phyloP scores from a whole-genome alignment of 164 flowering plant genomes.

The Umbilicus rupestris region DNA sequence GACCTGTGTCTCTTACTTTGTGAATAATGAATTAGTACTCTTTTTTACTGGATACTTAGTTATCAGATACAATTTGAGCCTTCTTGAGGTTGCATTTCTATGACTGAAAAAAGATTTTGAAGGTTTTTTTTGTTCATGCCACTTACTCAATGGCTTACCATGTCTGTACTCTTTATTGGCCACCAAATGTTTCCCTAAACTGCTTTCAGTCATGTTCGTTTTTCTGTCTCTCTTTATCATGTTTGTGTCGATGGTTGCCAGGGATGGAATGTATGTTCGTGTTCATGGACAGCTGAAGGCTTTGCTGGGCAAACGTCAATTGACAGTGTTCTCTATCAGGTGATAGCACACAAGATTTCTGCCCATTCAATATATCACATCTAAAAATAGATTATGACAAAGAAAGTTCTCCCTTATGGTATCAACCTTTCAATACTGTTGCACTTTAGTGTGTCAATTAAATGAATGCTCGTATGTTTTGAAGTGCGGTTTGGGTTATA shows the following conservation, averaged over 20 bases:
- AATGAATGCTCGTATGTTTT: background rate
- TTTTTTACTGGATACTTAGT: background rate
- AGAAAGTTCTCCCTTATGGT: background rate
- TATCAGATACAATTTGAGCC: background rate
- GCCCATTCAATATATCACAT: background rate
- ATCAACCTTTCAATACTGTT: background rate
- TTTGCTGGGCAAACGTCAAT: slow-evolving; percentile 59
- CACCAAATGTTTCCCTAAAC: background rate
- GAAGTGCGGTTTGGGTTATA: background rate
- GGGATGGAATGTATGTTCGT: slow-evolving; percentile 77
- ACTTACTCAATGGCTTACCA: background rate
- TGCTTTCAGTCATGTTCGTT: background rate
- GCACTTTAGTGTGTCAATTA: background rate
- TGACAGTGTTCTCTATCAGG: slow-evolving; percentile 63
- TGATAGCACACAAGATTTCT: slow-evolving; percentile 13
- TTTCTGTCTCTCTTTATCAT: background rate
- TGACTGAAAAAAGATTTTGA: background rate
- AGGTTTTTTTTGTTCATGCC: background rate
- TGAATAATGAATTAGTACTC: background rate
- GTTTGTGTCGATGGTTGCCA: slow-evolving; percentile 11
- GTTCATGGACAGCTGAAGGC: slow-evolving; percentile 73
- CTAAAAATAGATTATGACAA: background rate
- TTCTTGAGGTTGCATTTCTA: background rate
- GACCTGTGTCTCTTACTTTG: background rate
- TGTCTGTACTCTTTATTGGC: background rate